Evolutionary conservation across 202 grass and related monocot species (phyloP).

Genomic region (Schoenoplectus triqueter): DNA sequence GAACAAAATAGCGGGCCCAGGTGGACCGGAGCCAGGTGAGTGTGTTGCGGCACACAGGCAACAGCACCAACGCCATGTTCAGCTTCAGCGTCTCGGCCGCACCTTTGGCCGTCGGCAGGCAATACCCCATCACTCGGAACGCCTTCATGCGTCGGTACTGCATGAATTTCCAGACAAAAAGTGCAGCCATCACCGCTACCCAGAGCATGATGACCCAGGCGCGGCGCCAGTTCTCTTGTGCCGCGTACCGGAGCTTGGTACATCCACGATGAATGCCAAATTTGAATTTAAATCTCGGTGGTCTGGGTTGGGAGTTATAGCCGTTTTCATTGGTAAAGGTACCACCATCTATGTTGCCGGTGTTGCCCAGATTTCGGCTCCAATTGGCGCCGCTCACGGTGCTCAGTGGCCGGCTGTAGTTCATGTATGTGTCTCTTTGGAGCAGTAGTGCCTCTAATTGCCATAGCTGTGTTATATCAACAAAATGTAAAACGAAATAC

Average conservation of each 20-base stretch:
- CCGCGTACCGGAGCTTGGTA: constrained; percentile 52
- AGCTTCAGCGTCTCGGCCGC: constrained; percentile 98
- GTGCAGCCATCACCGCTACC: constrained; percentile 58
- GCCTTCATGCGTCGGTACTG: constrained; percentile 66
- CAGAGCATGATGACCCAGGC: constrained; percentile 80
- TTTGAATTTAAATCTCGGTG: constrained; percentile 1
- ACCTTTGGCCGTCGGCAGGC: constrained; percentile 84
- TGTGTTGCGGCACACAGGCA: constrained; percentile 95
- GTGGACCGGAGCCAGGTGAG: constrained; percentile 96
- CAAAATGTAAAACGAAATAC: not conserved
- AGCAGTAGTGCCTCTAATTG: constrained; percentile 91
- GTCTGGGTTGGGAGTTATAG: not conserved
- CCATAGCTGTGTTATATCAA: constrained; percentile 66
- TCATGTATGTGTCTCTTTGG: constrained; percentile 98
- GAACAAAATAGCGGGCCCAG: constrained; percentile 87
- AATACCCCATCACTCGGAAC: constrained; percentile 89
- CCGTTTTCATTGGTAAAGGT: not conserved
- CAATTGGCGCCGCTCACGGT: constrained; percentile 83
- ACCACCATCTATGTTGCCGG: not conserved
- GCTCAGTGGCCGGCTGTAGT: constrained; percentile 91
- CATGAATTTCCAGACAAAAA: constrained; percentile 95
- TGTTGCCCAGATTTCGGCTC: constrained; percentile 83
- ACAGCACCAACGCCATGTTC: constrained; percentile 96
- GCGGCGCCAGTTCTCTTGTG: constrained; percentile 86
- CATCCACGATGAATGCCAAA: constrained; percentile 36